phyloP scores from a whole-genome alignment of 2,329 filamentous ascomycete species.

The Paracamarosporium sp. region DNA sequence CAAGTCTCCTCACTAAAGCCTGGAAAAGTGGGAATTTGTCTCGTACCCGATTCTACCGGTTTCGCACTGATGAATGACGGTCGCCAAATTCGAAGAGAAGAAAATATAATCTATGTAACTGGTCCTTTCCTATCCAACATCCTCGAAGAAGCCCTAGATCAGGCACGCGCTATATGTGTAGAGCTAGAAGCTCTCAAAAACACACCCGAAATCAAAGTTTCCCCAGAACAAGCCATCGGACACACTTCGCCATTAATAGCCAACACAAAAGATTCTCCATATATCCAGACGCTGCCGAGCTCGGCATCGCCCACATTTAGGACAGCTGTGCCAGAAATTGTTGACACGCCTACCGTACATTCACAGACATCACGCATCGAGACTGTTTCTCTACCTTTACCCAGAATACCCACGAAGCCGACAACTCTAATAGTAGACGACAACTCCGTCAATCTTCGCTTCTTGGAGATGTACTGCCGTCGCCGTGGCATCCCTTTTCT shows the following conservation, averaged over 20 bases:
- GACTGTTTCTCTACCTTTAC: neutral
- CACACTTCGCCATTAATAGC: neutral
- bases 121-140: conserved; percentile 15
- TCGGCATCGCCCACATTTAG: neutral
- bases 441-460: conserved; percentile 54
- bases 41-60: conserved; percentile 25
- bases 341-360: neutral
- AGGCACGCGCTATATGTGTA: conserved; percentile 19
- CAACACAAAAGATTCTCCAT: neutral
- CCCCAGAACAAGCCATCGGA: neutral
- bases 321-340: neutral
- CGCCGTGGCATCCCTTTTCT: conserved; percentile 47
- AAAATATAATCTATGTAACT: conserved; percentile 3
- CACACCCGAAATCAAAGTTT: neutral
- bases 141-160: conserved; percentile 21
- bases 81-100: conserved; percentile 1
- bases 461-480: conserved; percentile 56
- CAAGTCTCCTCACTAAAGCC: conserved; percentile 13
- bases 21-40: conserved; percentile 31
- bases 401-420: conserved; percentile 17
- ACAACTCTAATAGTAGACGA: conserved; percentile 53
- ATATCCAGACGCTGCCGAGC: neutral
- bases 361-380: neutral
- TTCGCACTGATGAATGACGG: conserved; percentile 23
- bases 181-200: conserved; percentile 9